Base-by-base conservation (phyloP, 2,329 filamentous ascomycete species). In the Exophiala phaeomuriformis region DNA sequence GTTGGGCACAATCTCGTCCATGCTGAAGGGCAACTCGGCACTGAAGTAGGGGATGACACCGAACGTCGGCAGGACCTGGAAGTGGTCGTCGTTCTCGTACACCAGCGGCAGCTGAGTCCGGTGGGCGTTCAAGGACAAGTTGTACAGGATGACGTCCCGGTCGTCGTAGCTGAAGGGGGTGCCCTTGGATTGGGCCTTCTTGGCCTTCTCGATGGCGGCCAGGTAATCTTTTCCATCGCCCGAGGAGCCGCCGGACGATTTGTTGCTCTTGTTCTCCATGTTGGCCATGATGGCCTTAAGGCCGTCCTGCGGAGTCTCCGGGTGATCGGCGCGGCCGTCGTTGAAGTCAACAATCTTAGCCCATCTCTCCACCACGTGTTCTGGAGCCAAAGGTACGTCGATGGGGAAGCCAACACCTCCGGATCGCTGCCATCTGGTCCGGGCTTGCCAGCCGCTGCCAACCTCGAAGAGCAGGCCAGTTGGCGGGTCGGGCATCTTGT, bases 21-120 rank as follows among this genome's bases (percentile, higher is more conserved):
- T 79, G 70, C 78, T 83, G 76, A 86, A 97, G 30, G 91, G 88
- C 57, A 83, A 76, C 62, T 86, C 79, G 56, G 89, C 85, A 73
- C 86, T 86, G 75, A 97, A 96, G 65, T 84, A 86, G n/a, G 93
- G 93, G 64, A 98, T 85, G 58, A 97, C 93, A 69, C 90, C 93
- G 66, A 88, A 98, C 2, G 58, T 56, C n/a, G 90, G 60, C 49
- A 97, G 77, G 49, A 88, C 85, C 70, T 96, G 89, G 82, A 98
- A 98, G 69, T 93, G 80, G 51, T 96, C 90, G 66, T 84, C 75
- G 66, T 88, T 87, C 77, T 98, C 93, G 67, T 88, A 98, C 58
- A 96, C 85, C 63, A 94, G 84, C 60, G 84, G 81, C 37, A 98
- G 80, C 58, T 98, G 89, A 31, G 82, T 89, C 63, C 87, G 84